These are phyloP conservation scores for Tylopilus subfusipes DNA, from an alignment of 768 basidiomycete genomes.

Conservation along the genomic window DNA sequence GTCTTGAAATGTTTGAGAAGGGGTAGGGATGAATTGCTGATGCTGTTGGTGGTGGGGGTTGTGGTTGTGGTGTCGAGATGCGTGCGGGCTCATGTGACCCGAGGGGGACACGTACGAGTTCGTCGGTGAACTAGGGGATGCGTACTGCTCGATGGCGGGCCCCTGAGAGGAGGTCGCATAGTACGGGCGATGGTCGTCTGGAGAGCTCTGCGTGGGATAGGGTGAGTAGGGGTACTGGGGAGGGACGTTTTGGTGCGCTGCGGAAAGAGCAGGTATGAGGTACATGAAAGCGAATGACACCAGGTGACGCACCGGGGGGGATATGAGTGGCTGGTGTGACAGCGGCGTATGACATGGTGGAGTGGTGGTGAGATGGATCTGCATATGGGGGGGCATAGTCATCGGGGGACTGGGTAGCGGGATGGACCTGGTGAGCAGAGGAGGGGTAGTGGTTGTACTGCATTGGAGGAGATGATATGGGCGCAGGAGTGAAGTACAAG, in stretches of 20 bases:
- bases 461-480: conserved; percentile 18
- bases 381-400: conserved; percentile 22
- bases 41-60: conserved; percentile 19
- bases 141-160: conserved; percentile 20
- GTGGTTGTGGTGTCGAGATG: conserved; percentile 18
- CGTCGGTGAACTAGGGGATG: conserved; percentile 18
- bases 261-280: conserved; percentile 9
- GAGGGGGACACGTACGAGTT: conserved; percentile 22
- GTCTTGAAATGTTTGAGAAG: conserved; percentile 40
- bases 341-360: conserved; percentile 25
- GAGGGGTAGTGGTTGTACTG: conserved; percentile 29
- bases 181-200: conserved; percentile 26
- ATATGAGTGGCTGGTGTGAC: conserved; percentile 18
- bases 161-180: conserved; percentile 23
- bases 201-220: conserved; percentile 16
- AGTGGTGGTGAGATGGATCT: conserved; percentile 24
- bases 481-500: conserved; percentile 6
- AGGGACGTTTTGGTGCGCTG: conserved; percentile 19
- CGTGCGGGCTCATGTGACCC: conserved; percentile 11
- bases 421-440: conserved; percentile 16
- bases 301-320: conserved; percentile 25
- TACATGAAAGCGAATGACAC: conserved; percentile 6
- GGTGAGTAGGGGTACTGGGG: conserved; percentile 19
- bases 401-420: conserved; percentile 15
- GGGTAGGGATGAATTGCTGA: conserved; percentile 46